phyloP scores from a whole-genome alignment of 495 filamentous ascomycete species.

The Baudoinia panamericana region DNA sequence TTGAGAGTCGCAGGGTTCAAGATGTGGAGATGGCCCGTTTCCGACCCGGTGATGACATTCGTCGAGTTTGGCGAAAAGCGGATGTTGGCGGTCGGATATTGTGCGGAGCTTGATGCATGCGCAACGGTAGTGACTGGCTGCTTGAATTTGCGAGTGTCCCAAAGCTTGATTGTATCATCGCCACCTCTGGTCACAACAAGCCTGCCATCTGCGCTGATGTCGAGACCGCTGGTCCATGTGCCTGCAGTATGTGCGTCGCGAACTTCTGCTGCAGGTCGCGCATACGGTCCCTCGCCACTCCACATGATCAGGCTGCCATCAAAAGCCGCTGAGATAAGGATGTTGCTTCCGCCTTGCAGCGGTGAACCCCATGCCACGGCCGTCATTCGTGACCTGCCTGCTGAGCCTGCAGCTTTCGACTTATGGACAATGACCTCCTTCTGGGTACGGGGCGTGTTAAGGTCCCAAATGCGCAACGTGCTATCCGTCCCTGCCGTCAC shows the following conservation, averaged over 20 bases:
- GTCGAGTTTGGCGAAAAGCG: slow-evolving; percentile 71
- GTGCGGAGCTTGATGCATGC: slow-evolving; percentile 67
- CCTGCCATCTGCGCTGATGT: slow-evolving; percentile 80
- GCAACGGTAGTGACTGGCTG: slow-evolving; percentile 64
- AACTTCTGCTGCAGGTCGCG: slow-evolving; percentile 75
- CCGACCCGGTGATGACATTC: slow-evolving; percentile 78
- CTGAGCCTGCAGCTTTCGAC: slow-evolving; percentile 69
- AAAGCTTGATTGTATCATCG: slow-evolving; percentile 72
- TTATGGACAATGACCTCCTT: slow-evolving; percentile 93
- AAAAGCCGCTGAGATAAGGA: slow-evolving; percentile 76
- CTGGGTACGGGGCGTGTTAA: slow-evolving; percentile 72
- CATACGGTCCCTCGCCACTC: slow-evolving; percentile 74
- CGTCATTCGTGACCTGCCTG: slow-evolving; percentile 86
- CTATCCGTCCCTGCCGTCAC: slow-evolving; percentile 88
- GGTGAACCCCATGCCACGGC: slow-evolving; percentile 78
- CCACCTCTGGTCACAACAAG: slow-evolving; percentile 81
- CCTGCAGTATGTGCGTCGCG: slow-evolving; percentile 66
- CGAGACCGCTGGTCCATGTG: slow-evolving; percentile 90
- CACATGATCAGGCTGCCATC: slow-evolving; percentile 92
- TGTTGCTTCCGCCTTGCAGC: slow-evolving; percentile 56
- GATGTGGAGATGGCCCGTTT: slow-evolving; percentile 77
- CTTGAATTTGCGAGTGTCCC: slow-evolving; percentile 96
- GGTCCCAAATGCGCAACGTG: slow-evolving; percentile 91
- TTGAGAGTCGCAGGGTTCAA: slow-evolving; percentile 80
- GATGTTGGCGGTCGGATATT: slow-evolving; percentile 76